Percentiles rank a stretch among this genome's conserved stretches.
phyloP scores from a whole-genome alignment of 78 protist genomes.

The Monocercomonoides exilis region DNA sequence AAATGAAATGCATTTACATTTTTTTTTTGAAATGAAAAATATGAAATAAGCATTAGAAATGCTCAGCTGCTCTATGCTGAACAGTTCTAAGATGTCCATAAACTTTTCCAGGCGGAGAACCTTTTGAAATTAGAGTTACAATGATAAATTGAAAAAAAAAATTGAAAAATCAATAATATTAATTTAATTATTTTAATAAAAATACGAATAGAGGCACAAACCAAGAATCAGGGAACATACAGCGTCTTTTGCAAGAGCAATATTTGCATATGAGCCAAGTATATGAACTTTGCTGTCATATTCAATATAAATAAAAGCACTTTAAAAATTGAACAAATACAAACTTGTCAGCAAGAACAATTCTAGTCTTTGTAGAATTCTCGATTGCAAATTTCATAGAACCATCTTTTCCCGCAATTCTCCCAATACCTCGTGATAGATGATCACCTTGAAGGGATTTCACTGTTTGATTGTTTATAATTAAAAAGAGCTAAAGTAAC shows the following conservation, averaged over 20 bases:
- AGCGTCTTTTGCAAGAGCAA: conserved; percentile 80
- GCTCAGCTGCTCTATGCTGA: conserved; percentile 58
- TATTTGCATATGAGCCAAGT: conserved; percentile 84
- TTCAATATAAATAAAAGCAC: conserved; percentile 44
- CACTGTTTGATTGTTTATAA: conserved; percentile 30
- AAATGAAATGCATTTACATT: no score
- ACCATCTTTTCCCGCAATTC: conserved; percentile 95
- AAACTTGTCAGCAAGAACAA: conserved; percentile 87
- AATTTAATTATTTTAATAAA: background rate
- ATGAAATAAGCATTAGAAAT: no score
- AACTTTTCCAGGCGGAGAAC: conserved; percentile 78
- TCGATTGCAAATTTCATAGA: conserved; percentile 88
- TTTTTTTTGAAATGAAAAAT: no score
- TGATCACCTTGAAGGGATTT: conserved; percentile 87
- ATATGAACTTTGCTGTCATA: conserved; percentile 68
- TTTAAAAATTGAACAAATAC: conserved; percentile 11
- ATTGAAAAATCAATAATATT: background rate
- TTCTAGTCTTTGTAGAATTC: conserved; percentile 86
- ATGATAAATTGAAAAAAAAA: background rate
- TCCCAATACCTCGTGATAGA: conserved; percentile 90
- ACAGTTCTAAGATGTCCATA: conserved; percentile 68
- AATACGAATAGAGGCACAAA: background rate
- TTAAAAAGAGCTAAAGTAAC: background rate
- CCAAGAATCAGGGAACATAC: conserved; percentile 82
- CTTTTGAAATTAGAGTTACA: background rate